These are phyloP conservation scores for Arabis hirsuta DNA, from an alignment of 345 rosid species.

Conservation along the genomic window DNA sequence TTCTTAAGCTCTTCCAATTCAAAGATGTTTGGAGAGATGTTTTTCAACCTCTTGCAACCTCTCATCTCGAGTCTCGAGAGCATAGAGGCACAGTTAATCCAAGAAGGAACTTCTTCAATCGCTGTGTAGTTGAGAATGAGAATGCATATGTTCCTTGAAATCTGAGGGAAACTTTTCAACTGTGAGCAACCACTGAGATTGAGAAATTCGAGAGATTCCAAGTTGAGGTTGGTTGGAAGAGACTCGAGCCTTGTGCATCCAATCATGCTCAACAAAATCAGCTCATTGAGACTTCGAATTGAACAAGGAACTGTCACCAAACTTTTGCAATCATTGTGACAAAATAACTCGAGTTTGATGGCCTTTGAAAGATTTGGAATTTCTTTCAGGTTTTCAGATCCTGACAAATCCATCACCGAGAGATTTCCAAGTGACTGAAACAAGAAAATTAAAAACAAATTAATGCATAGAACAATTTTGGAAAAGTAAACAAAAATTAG, in stretches of 20 bases:
- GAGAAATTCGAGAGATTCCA: neutral
- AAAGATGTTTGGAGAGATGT: conserved; percentile 25
- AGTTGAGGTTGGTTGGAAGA: neutral
- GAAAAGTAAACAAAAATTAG: too few relatives aligned
- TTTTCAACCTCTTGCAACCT: neutral
- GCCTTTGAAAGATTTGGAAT: neutral
- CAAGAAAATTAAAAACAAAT: neutral
- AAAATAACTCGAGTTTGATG: neutral
- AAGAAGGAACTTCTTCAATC: conserved; percentile 21
- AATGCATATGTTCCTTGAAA: neutral
- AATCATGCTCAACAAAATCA: neutral
- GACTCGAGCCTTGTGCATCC: neutral
- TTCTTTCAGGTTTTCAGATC: neutral
- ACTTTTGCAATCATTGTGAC: neutral
- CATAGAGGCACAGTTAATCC: neutral
- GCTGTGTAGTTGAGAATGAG: neutral
- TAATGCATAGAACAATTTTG: too few relatives aligned
- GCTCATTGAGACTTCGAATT: neutral
- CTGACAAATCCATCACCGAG: neutral
- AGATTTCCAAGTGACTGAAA: too few relatives aligned
- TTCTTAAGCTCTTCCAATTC: neutral
- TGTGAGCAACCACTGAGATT: neutral
- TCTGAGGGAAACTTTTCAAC: neutral
- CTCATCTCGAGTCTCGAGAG: neutral
- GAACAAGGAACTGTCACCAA: conserved; percentile 11